A percentile compares a stretch with the other conserved stretches of the same genome.
These are phyloP conservation scores for Rosa rugosa DNA, from an alignment of 306 rosid species.

Conservation along the genomic window DNA sequence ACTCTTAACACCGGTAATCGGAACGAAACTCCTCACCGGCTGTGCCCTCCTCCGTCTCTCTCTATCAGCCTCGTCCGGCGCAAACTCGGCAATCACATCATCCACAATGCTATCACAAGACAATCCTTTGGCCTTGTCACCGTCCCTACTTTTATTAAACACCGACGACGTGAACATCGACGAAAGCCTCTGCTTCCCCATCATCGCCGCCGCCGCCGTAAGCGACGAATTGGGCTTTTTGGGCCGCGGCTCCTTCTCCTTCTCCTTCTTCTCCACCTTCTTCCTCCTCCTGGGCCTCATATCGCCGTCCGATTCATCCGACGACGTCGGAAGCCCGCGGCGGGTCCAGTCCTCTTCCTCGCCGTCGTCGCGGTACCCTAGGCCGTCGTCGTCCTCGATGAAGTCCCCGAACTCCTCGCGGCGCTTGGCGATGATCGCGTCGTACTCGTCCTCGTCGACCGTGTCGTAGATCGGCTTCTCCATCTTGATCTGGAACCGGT, in stretches of 20 bases:
- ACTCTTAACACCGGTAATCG: constrained; percentile 18
- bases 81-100: constrained; percentile 81
- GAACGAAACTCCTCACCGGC: constrained; percentile 14
- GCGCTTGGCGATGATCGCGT: constrained; percentile 76
- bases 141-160: constrained; percentile 60
- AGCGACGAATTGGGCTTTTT: constrained; percentile 65
- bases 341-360: constrained; percentile 98
- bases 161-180: constrained; percentile 84
- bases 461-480: constrained; percentile 77
- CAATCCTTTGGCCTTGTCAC: constrained; percentile 46
- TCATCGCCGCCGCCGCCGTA: constrained; percentile 85
- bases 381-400: constrained; percentile 81
- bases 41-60: constrained; percentile 58
- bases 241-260: constrained; percentile 38
- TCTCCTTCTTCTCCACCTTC: constrained; percentile 52
- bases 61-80: constrained; percentile 79
- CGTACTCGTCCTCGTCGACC: constrained; percentile 77
- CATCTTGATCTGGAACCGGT: constrained; percentile 59
- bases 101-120: constrained; percentile 68
- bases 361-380: constrained; percentile 85
- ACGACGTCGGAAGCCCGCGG: constrained; percentile 55
- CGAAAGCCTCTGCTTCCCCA: constrained; percentile 74
- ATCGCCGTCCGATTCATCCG: constrained; percentile 67
- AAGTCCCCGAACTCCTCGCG: constrained; percentile 66
- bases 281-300: constrained; percentile 59